Percentiles rank a stretch among this genome's conserved stretches.
phyloP scores from a whole-genome alignment of 2,329 filamentous ascomycete genomes.

The Curvularia lunata region DNA sequence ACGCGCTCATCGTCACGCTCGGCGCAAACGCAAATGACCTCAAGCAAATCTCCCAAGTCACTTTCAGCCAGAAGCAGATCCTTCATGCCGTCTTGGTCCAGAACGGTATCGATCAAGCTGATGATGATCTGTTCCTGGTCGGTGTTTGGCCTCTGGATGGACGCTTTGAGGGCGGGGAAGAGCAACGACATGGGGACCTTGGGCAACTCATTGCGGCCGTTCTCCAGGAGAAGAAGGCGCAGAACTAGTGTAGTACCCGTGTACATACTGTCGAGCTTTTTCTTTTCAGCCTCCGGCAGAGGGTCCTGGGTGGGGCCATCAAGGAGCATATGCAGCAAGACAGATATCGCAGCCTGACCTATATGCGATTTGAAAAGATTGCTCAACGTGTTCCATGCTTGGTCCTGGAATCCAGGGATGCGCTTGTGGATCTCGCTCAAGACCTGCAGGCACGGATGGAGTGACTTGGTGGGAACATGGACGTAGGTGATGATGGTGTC shows the following conservation, averaged over 20 bases:
- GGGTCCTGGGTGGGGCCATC: constrained; percentile 34
- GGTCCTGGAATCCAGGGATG: constrained; percentile 65
- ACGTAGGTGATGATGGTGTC: constrained; percentile 75
- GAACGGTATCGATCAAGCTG: constrained; percentile 53
- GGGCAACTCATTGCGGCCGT: constrained; percentile 42
- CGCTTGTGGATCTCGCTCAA: constrained; percentile 75
- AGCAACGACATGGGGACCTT: constrained; percentile 45
- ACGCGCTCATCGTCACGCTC: constrained; percentile 41
- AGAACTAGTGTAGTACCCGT: constrained; percentile 42
- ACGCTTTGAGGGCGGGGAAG: constrained; percentile 43
- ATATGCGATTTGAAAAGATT: constrained; percentile 77
- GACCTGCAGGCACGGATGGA: constrained; percentile 71
- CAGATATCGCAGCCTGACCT: constrained; percentile 70
- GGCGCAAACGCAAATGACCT: constrained; percentile 63
- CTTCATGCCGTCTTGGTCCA: constrained; percentile 60
- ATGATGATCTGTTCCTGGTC: constrained; percentile 56
- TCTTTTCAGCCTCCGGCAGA: constrained; percentile 28
- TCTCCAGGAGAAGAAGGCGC: constrained; percentile 40
- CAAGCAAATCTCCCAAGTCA: constrained; percentile 68
- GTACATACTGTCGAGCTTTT: constrained; percentile 35
- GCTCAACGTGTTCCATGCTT: constrained; percentile 72
- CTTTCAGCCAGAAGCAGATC: constrained; percentile 67
- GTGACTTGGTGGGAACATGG: constrained; percentile 67
- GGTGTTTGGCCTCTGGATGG: constrained; percentile 36
- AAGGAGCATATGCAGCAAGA: constrained; percentile 64